Evolutionary conservation across 768 basidiomycete genomes (phyloP).

Genomic region (Solioccasus polychromus): DNA sequence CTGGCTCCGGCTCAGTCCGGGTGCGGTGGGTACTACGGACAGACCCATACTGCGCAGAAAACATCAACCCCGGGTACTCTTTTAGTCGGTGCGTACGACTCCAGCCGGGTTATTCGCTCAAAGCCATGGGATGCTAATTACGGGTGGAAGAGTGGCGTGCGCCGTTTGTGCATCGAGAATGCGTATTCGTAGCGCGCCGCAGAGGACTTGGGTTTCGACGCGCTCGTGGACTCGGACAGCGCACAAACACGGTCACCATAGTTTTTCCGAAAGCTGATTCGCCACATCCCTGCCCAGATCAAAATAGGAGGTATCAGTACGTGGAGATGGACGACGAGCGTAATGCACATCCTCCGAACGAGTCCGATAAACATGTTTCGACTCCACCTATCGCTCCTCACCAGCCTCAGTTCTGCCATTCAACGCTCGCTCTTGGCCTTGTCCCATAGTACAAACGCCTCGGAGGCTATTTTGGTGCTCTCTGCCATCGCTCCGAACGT

Average conservation of each 20-base stretch:
- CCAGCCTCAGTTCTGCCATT: slow-evolving; percentile 76
- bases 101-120: slow-evolving; percentile 87
- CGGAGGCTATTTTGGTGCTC: slow-evolving; percentile 86
- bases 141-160: slow-evolving; percentile 76
- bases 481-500: slow-evolving; percentile 96
- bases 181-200: slow-evolving; percentile 91
- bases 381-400: slow-evolving; percentile 94
- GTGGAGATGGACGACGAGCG: too few species aligned
- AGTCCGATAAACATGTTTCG: slow-evolving; percentile 96
- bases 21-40: background rate
- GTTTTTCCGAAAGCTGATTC: slow-evolving; percentile 85
- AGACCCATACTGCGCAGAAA: slow-evolving; percentile 90
- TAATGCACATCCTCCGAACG: slow-evolving; percentile 70
- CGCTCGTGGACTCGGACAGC: slow-evolving; percentile 72
- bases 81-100: slow-evolving; percentile 48
- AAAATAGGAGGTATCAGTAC: slow-evolving; percentile 57
- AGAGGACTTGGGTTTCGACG: slow-evolving; percentile 91
- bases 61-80: slow-evolving; percentile 58
- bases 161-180: slow-evolving; percentile 84
- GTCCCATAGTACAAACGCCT: slow-evolving; percentile 65
- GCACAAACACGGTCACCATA: slow-evolving; percentile 94
- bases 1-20: too few species aligned
- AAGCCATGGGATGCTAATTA: slow-evolving; percentile 92
- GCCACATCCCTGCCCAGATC: slow-evolving; percentile 91
- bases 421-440: slow-evolving; percentile 61